Evolutionary conservation across 2,329 filamentous ascomycete species (phyloP).

Genomic region (Cladosporium cucumerinum): DNA sequence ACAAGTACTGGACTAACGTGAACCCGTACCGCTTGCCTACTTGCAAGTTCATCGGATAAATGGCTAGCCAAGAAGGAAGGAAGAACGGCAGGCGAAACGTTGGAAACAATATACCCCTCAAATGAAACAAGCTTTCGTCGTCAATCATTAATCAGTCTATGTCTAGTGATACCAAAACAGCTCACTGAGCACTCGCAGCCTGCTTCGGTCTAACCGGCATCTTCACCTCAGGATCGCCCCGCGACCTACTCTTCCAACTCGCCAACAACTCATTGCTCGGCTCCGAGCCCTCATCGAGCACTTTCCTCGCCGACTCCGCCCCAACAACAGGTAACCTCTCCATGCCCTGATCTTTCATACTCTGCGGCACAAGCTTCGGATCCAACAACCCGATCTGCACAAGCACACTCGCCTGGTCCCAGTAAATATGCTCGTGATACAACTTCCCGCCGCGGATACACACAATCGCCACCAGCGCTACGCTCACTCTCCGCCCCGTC

Average conservation of each 20-base stretch:
- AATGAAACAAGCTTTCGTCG: not conserved
- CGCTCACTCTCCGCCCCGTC: slow-evolving; percentile 54
- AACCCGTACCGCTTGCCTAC: slow-evolving; percentile 72
- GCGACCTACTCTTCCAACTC: slow-evolving; percentile 30
- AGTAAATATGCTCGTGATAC: slow-evolving; percentile 57
- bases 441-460: slow-evolving; percentile 52
- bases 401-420: slow-evolving; percentile 58
- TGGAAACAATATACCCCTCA: slow-evolving; percentile 3
- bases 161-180: not conserved
- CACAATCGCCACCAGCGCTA: slow-evolving; percentile 56
- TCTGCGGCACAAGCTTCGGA: slow-evolving; percentile 50
- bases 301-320: slow-evolving; percentile 36
- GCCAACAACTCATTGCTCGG: slow-evolving; percentile 42
- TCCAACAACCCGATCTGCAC: slow-evolving; percentile 56
- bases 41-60: slow-evolving; percentile 68
- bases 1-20: slow-evolving; percentile 80
- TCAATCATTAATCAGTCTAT: not conserved
- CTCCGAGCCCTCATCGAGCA: slow-evolving; percentile 29
- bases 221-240: slow-evolving; percentile 16
- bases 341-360: slow-evolving; percentile 40
- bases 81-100: not conserved
- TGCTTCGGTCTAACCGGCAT: slow-evolving; percentile 26
- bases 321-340: slow-evolving; percentile 42
- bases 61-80: not conserved
- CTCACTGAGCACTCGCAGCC: slow-evolving; percentile 20